Base-by-base conservation (phyloP, 208 protist genomes). In the Angomonas ambiguus region DNA sequence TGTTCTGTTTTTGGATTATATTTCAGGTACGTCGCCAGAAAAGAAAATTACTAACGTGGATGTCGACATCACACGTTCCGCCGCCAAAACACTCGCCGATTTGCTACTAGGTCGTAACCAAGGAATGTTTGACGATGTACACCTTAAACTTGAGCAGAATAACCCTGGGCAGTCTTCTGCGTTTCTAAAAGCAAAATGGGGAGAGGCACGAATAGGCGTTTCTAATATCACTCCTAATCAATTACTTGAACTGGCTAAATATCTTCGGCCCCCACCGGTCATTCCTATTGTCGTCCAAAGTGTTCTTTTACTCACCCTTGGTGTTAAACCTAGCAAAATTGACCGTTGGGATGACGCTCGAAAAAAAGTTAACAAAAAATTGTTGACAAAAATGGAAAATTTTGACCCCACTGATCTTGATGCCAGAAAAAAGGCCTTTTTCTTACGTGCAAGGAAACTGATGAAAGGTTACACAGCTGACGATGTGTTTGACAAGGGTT, bases 101-200 rank as follows among this genome's bases (percentile, higher is more conserved):
- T 51, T 89, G 22, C 51, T 82, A 31, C 55, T 79, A 10, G 69
- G 71, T 2, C 65, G 66, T 25, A 48, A 71, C 33, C 24, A n/a
- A n/a, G 51, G 42, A 53, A 13, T 27, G 0, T 41, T 18, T 24
- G 28, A 56, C 5, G 74, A 64, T 18, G 25, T 65, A 27, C 49
- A 67, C 1, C 55, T 89, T 16, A 84, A 80, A 59, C 79, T 85
- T 59, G 83, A 86, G 33, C 72, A 86, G 16, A 71, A 64, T 35
- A 58, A 30, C 18, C n/a, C 38, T 27, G 13, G 63, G 64, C 13
- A 53, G 70, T 10, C 64, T 86, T 33, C 16, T 5, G 11, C 60
- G 10, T 89, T 89, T 71, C 53, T 86, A 0, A 89, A 89, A 45
- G 70, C 41, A 13, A 28, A 86, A 11, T 86, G 79, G 83, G n/a